Evolutionary conservation across 805 yeast species (phyloP).

Genomic region (Candida insectorum): DNA sequence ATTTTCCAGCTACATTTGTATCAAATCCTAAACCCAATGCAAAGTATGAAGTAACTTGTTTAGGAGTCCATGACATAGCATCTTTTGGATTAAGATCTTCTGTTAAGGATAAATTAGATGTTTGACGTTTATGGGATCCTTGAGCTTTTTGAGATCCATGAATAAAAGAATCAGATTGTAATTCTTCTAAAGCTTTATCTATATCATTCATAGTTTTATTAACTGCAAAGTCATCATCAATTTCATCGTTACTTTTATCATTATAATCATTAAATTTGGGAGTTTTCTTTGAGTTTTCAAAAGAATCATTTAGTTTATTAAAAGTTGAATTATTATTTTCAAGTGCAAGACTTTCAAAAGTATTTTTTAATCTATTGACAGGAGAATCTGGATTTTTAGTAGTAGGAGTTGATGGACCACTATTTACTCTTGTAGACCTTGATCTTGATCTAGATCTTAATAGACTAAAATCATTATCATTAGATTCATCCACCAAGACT

Average conservation of each 20-base stretch:
- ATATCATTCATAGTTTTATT: conserved; percentile 64
- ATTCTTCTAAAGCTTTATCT: conserved; percentile 67
- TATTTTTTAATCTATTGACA: conserved; percentile 4
- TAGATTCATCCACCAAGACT: conserved; percentile 23
- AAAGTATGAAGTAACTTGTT: conserved; percentile 79
- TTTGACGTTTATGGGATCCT: conserved; percentile 4
- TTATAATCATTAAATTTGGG: conserved; percentile 3
- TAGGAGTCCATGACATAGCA: conserved; percentile 74
- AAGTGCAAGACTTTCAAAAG: conserved; percentile 5
- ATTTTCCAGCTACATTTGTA: conserved; percentile 67
- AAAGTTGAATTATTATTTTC: neutral
- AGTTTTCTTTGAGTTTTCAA: neutral
- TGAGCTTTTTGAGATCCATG: conserved; percentile 1
- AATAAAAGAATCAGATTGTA: conserved; percentile 31
- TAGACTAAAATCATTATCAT: conserved; percentile 7
- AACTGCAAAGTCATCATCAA: conserved; percentile 17
- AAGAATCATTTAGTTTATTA: neutral
- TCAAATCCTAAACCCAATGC: conserved; percentile 69
- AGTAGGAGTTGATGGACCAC: conserved; percentile 2
- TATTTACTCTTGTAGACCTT: conserved; percentile 20
- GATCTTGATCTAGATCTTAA: conserved; percentile 53
- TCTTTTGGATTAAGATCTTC: conserved; percentile 43
- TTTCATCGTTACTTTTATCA: conserved; percentile 2
- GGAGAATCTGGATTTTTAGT: conserved; percentile 11
- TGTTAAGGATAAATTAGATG: conserved; percentile 15